Conservation (phyloP, 345 rosid genomes). For the Moringa oleifera region DNA sequence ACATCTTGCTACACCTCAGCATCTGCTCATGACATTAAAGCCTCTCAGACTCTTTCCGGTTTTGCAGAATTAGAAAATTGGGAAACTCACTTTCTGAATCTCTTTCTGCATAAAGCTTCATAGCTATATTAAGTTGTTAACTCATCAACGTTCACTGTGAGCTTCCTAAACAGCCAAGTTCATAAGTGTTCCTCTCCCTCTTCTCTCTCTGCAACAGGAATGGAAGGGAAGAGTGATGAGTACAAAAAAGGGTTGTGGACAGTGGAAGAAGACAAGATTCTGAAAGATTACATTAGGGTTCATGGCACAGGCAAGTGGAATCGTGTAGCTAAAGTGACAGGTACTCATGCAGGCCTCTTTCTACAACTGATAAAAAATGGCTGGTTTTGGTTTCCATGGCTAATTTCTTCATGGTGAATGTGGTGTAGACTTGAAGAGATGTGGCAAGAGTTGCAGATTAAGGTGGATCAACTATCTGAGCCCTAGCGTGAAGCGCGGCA, state of each 20-base stretch:
- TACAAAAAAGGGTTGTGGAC: slow-evolving; percentile 46
- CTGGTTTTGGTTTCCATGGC: neutral
- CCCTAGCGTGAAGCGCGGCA: slow-evolving; percentile 32
- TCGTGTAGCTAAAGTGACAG: slow-evolving; percentile 46
- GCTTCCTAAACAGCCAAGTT: neutral
- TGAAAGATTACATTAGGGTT: slow-evolving; percentile 40
- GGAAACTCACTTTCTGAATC: no score
- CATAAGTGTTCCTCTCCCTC: neutral
- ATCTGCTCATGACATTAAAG: no score
- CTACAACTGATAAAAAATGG: no score
- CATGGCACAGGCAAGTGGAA: slow-evolving; percentile 72
- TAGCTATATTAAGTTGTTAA: no score
- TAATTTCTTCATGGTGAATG: neutral
- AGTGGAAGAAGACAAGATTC: slow-evolving; percentile 42
- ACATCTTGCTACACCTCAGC: no score
- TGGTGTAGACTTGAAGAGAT: slow-evolving; percentile 27
- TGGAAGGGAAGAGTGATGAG: slow-evolving; percentile 28
- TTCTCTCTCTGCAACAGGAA: neutral
- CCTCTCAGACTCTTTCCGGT: no score
- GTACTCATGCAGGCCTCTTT: slow-evolving; percentile 10
- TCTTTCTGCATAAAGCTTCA: no score
- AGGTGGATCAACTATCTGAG: slow-evolving; percentile 21
- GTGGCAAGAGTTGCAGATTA: slow-evolving; percentile 39
- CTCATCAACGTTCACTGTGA: no score
- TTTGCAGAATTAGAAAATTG: no score